Evolutionary conservation across 2,329 filamentous ascomycete genomes (phyloP), one percentile per base, ranked within the genome.

Genomic region (Passalora sequoiae): DNA sequence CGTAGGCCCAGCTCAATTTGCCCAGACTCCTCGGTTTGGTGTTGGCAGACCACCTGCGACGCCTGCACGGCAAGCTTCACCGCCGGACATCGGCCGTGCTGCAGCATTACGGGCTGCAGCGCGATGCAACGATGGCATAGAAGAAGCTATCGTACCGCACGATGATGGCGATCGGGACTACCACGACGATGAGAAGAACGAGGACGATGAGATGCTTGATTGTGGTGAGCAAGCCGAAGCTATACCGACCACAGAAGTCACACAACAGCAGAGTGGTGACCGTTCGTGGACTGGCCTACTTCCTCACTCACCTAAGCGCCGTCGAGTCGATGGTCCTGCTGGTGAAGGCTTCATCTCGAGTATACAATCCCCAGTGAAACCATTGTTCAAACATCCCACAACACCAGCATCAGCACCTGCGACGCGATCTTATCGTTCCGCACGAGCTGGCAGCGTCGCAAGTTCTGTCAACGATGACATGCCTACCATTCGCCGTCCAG

Each of bases 261-360:
- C 17, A 22, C 17, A 25, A 6, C 13, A 28, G 15, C 12, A 12
- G n/a, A 31, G 28, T 32, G 37, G 40, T 10, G 36, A 37, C 6
- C 19, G 24, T 15, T 12, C 39, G 9, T 44, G 45, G 46, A 38
- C 25, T 9, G 32, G 45, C 13, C 43, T 49, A 21, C 19, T 60
- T 7, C 48, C 58, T 13, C 47, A 54, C 40, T 60, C 60, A 1
- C 57, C 60, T 4, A 62, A 62, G 43, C 52, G 60, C 33, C 55
- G 59, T 16, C 53, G 54, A 38, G 9, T 57, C 9, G 50, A 58
- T 20, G 46, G 51, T 15, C 12, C 16, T n/a, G 30, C 24, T 24
- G 37, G 44, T 17, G 39, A 38, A 21, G 25, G 43, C 12, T 36
- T 44, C 28, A 6, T 27, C 9, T 8, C 46, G 15, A 31, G 37